Conservation (phyloP, 2,329 filamentous ascomycete genomes). For the Nigrospora osmanthi region DNA sequence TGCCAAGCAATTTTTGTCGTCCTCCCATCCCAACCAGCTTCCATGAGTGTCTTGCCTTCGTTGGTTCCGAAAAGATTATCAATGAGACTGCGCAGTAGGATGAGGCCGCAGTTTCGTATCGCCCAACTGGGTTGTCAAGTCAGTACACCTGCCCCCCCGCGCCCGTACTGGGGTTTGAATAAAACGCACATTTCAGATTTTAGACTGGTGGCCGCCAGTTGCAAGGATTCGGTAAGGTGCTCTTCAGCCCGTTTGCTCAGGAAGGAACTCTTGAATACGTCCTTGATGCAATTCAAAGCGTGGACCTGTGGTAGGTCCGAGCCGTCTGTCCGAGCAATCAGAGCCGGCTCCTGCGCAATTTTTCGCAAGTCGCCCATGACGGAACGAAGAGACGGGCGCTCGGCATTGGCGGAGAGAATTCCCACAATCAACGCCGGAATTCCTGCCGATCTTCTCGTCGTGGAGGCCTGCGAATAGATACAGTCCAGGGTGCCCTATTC, state of each 20-base stretch:
- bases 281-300: constrained; percentile 86
- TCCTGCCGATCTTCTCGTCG: constrained; percentile 85
- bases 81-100: constrained; percentile 80
- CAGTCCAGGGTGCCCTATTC: constrained; percentile 55
- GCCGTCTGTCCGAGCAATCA: constrained; percentile 48
- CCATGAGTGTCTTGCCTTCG: constrained; percentile 58
- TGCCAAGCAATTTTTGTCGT: constrained; percentile 61
- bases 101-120: constrained; percentile 85
- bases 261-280: constrained; percentile 78
- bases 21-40: constrained; percentile 55
- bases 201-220: constrained; percentile 73
- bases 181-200: constrained; percentile 63
- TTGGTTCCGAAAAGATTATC: constrained; percentile 70
- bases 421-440: constrained; percentile 82
- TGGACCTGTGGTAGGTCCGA: constrained; percentile 83
- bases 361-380: constrained; percentile 55
- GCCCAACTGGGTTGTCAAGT: constrained; percentile 58
- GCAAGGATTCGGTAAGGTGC: constrained; percentile 65
- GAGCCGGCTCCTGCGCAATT: constrained; percentile 48
- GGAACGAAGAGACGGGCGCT: constrained; percentile 52
- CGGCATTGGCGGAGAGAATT: constrained; percentile 60
- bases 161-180: not conserved
- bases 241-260: constrained; percentile 65
- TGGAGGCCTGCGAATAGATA: constrained; percentile 69
- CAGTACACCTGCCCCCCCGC: not conserved